A percentile compares a stretch with the other conserved stretches of the same genome.
These are phyloP conservation scores for Penicillium frequentans DNA, from an alignment of 2,329 filamentous ascomycete species.

Conservation along the genomic window DNA sequence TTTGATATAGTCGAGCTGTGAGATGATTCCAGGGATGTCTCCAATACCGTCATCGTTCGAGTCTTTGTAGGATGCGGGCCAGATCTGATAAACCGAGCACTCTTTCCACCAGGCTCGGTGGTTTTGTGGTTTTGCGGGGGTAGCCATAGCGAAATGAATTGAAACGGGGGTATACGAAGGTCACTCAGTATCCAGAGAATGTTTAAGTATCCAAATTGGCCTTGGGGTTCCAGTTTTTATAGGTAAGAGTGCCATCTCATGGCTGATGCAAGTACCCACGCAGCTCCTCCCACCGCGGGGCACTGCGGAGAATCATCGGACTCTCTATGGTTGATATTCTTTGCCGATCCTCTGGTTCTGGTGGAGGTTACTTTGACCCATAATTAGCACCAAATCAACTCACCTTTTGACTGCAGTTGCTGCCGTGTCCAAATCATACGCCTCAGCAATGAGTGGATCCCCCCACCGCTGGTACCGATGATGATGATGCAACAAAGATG, in stretches of 20 bases:
- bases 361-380: not conserved
- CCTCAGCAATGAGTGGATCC: conserved; percentile 14
- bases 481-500: conserved; percentile 5
- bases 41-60: conserved; percentile 57
- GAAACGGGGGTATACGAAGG: not conserved
- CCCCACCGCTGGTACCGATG: conserved; percentile 20
- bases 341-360: conserved; percentile 6
- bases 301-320: conserved; percentile 21
- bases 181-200: not conserved
- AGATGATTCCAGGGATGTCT: conserved; percentile 64
- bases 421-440: conserved; percentile 7
- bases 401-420: not conserved
- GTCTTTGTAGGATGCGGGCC: conserved; percentile 59
- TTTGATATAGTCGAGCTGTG: conserved; percentile 64
- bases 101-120: conserved; percentile 59
- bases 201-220: not conserved
- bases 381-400: not conserved
- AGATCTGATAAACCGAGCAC: conserved; percentile 59
- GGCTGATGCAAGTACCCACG: conserved; percentile 11
- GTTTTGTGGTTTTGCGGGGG: conserved; percentile 13
- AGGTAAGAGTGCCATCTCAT: conserved; percentile 4
- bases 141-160: conserved; percentile 11
- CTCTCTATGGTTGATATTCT: conserved; percentile 8
- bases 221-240: not conserved
- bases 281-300: conserved; percentile 22